Conservation (phyloP, 1,139 yeast genomes). For the Zygoascus sp. region DNA sequence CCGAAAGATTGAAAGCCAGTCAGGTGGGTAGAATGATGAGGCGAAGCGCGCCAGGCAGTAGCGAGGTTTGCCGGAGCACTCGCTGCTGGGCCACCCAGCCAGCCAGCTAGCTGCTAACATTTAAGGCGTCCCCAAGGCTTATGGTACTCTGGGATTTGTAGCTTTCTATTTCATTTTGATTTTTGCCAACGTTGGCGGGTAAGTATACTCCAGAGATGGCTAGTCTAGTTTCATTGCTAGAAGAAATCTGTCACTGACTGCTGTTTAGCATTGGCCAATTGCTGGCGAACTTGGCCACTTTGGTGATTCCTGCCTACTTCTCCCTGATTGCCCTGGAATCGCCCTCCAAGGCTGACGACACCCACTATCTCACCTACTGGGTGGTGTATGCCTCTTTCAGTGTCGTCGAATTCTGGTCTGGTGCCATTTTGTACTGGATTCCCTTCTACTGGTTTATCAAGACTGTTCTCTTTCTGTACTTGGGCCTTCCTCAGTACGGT, state of each 20-base stretch:
- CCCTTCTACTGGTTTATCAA: slow-evolving; percentile 96
- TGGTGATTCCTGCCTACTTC: slow-evolving; percentile 83
- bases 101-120: slow-evolving; percentile 40
- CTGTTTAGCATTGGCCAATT: slow-evolving; percentile 67
- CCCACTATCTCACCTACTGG: slow-evolving; percentile 90
- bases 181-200: slow-evolving; percentile 85
- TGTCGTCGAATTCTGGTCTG: slow-evolving; percentile 93
- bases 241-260: neutral
- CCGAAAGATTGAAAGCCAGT: slow-evolving; percentile 34
- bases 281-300: slow-evolving; percentile 87
- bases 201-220: slow-evolving; percentile 14
- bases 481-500: slow-evolving; percentile 80
- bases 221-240: neutral
- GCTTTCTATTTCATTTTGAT: slow-evolving; percentile 67
- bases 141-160: slow-evolving; percentile 65
- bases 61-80: neutral
- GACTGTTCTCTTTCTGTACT: slow-evolving; percentile 80
- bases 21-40: slow-evolving; percentile 21
- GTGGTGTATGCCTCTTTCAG: slow-evolving; percentile 90
- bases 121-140: slow-evolving; percentile 76
- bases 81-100: neutral
- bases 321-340: slow-evolving; percentile 84
- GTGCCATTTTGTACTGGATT: slow-evolving; percentile 85
- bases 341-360: slow-evolving; percentile 62
- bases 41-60: neutral